A percentile compares a stretch with the other conserved stretches of the same genome.
Evolutionary conservation across 768 basidiomycete species (phyloP).

Genomic region (Leccinellum albellum): DNA sequence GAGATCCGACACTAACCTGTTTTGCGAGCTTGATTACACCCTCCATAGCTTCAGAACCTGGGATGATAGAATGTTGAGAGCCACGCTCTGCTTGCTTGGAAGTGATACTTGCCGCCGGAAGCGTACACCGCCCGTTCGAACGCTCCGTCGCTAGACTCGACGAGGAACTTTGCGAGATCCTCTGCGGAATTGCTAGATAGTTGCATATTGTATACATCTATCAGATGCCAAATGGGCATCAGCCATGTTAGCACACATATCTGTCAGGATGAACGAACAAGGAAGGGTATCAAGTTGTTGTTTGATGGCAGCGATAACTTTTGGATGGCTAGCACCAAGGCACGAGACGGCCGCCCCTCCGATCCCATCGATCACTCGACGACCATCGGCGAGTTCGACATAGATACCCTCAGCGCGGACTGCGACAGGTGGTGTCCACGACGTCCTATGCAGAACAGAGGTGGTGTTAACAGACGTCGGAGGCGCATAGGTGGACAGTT

Average conservation of each 20-base stretch:
- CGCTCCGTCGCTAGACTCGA: conserved; percentile 66
- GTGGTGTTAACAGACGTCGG: conserved; percentile 22
- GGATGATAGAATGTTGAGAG: conserved; percentile 1
- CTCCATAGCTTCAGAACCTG: conserved; percentile 90
- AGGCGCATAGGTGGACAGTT: background rate
- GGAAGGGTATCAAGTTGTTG: conserved; percentile 75
- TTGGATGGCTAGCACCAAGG: conserved; percentile 70
- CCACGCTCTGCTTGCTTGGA: background rate
- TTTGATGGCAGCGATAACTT: conserved; percentile 69
- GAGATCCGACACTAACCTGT: conserved; percentile 46
- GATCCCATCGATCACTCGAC: conserved; percentile 68
- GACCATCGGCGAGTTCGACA: conserved; percentile 66
- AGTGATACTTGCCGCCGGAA: conserved; percentile 57
- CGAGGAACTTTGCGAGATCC: conserved; percentile 62
- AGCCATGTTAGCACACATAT: background rate
- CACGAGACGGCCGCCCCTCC: conserved; percentile 86
- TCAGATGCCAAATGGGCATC: background rate
- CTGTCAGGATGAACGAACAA: conserved; percentile 54
- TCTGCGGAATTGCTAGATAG: conserved; percentile 79
- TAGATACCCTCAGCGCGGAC: conserved; percentile 65
- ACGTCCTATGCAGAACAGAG: conserved; percentile 62
- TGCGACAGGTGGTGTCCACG: conserved; percentile 72
- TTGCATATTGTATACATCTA: conserved; percentile 88
- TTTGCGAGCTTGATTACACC: conserved; percentile 76
- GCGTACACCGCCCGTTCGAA: conserved; percentile 70